Evolutionary conservation across 768 basidiomycete genomes (phyloP).

Genomic region (Crepidotus variabilis): DNA sequence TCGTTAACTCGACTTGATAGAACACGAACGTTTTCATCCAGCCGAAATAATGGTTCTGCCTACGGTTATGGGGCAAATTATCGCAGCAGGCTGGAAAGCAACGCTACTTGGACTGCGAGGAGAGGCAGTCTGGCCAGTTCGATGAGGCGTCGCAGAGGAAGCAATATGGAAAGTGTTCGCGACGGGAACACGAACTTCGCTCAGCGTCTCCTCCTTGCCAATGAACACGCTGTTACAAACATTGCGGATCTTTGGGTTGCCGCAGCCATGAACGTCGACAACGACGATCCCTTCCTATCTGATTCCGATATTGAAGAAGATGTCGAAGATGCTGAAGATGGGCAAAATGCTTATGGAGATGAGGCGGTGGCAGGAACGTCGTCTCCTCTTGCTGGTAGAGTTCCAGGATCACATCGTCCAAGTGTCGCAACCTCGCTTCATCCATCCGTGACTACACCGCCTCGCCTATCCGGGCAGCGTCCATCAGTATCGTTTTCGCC

Average conservation of each 20-base stretch:
- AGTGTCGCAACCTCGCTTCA: constrained; percentile 24
- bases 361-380: constrained; percentile 18
- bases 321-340: constrained; percentile 24
- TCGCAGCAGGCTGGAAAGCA: constrained; percentile 53
- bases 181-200: constrained; percentile 64
- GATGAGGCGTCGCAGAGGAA: constrained; percentile 47
- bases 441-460: constrained; percentile 23
- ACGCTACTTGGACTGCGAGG: constrained; percentile 37
- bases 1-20: constrained; percentile 38
- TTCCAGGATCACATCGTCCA: constrained; percentile 23
- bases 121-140: constrained; percentile 56
- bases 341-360: constrained; percentile 8
- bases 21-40: constrained; percentile 50
- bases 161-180: constrained; percentile 40
- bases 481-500: constrained; percentile 33
- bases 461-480: constrained; percentile 22
- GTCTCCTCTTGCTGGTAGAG: constrained; percentile 14
- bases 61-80: constrained; percentile 69
- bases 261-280: constrained; percentile 92
- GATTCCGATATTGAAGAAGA: constrained; percentile 43
- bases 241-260: constrained; percentile 98
- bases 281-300: constrained; percentile 74
- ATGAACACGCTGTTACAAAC: constrained; percentile 91
- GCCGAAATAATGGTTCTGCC: constrained; percentile 68
- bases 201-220: constrained; percentile 84